Percentiles rank a stretch among this genome's conserved stretches.
Evolutionary conservation across 345 rosid genomes (phyloP).

Genomic region (Camelina hispida): DNA sequence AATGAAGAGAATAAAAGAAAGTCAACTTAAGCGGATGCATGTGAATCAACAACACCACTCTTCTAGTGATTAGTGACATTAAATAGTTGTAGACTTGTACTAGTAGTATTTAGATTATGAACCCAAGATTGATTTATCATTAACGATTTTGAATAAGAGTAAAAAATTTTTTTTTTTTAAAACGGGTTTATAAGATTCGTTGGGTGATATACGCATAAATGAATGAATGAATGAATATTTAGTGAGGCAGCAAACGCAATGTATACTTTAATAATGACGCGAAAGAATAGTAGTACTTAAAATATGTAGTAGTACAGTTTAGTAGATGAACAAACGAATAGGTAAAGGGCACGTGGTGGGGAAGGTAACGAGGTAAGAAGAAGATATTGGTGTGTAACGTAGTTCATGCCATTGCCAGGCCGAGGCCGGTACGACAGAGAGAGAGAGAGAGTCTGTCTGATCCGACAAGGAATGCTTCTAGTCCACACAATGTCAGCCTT

Average conservation of each 20-base stretch:
- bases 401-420: neutral
- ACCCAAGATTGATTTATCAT: neutral
- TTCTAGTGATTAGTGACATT: constrained; percentile 24
- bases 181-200: constrained; percentile 6
- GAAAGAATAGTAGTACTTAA: no score
- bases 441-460: constrained; percentile 21
- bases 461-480: constrained; percentile 49
- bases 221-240: no score
- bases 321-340: neutral
- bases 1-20: neutral
- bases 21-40: constrained; percentile 23
- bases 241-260: no score
- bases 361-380: neutral
- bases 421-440: constrained; percentile 16
- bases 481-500: constrained; percentile 52
- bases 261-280: no score
- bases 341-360: constrained; percentile 3
- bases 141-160: neutral
- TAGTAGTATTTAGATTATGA: neutral
- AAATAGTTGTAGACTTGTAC: neutral
- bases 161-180: neutral
- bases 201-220: neutral
- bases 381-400: neutral
- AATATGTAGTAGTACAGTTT: no score
- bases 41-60: constrained; percentile 25